Base-by-base conservation (phyloP, 768 basidiomycete species). In the Lactifluus subvellereus region DNA sequence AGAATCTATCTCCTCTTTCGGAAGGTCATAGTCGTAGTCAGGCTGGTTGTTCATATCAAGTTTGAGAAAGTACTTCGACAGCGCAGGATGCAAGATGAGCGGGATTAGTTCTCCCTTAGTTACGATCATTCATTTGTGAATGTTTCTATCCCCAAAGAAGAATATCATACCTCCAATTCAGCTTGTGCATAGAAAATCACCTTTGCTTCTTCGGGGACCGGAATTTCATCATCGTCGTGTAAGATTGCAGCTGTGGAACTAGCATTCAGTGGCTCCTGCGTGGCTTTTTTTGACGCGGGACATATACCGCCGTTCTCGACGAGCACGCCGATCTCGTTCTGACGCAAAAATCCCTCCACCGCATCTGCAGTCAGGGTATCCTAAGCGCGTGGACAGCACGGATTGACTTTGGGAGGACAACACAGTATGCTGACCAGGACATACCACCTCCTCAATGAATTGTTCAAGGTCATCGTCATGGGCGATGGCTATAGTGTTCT, bases 21-120 rank as follows among this genome's bases (percentile, higher is more conserved):
- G 57, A 32, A 54, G 57, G 30, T 59, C 45, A 27, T 42, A 54
- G 32, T 64, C 62, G 53, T 59, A 32, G 16, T 64, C 57, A 13
- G 62, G 27, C 48, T 64, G 62, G 11, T 6, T 42, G 22, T 5
- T 50, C 37, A 59, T 59, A 13, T 64, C 62, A 18, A 64, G n/a
- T 14, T 54, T 59, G 30, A 64, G 51, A 13, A 64, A 40, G 27
- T 64, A 64, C 53, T 59, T 59, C 11, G n/a, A 8, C 33, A 64
- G 16, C 27, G 47, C 62, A 14, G 62, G 62, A 20, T 64, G 62
- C 22, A 64, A 18, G 38, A 59, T 22, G 20, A 64, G 38, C 2
- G 62, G 62, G 62, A 64, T 37, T 18, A 40, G 20, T 52, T 59
- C 57, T 53, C 62, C 62, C 62, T 57, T 59, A 3, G 16, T 43